These are phyloP conservation scores for Colletotrichum phormii DNA, from an alignment of 2,329 filamentous ascomycete species.

Conservation along the genomic window DNA sequence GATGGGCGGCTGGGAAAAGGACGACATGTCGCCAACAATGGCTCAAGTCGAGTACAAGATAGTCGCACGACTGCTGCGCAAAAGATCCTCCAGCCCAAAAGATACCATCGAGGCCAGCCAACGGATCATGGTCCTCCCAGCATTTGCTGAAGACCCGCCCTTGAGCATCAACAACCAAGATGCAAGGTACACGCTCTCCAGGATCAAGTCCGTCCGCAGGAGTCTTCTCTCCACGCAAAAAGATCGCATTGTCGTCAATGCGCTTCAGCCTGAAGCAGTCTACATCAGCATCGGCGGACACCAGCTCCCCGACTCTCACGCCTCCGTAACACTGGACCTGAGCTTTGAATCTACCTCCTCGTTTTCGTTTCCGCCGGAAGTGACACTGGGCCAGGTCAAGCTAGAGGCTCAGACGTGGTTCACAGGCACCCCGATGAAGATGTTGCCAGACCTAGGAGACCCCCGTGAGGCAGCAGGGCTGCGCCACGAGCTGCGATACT, in stretches of 20 bases:
- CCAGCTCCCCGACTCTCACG: slow-evolving; percentile 54
- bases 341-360: slow-evolving; percentile 57
- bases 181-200: slow-evolving; percentile 60
- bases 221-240: slow-evolving; percentile 62
- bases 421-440: slow-evolving; percentile 56
- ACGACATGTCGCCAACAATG: slow-evolving; percentile 67
- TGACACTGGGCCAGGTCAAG: slow-evolving; percentile 61
- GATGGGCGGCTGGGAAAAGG: slow-evolving; percentile 62
- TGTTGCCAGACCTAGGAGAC: slow-evolving; percentile 63
- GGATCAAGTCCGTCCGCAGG: slow-evolving; percentile 64
- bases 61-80: slow-evolving; percentile 56
- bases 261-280: slow-evolving; percentile 59
- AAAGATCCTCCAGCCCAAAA: slow-evolving; percentile 35
- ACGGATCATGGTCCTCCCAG: slow-evolving; percentile 64
- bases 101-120: slow-evolving; percentile 55
- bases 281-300: slow-evolving; percentile 62
- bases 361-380: slow-evolving; percentile 57
- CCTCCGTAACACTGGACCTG: slow-evolving; percentile 56
- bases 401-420: slow-evolving; percentile 65
- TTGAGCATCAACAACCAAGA: slow-evolving; percentile 60
- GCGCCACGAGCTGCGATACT: slow-evolving; percentile 56
- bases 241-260: slow-evolving; percentile 58
- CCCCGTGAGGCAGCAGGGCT: slow-evolving; percentile 49
- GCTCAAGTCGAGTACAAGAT: slow-evolving; percentile 64
- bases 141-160: slow-evolving; percentile 61